phyloP scores from a whole-genome alignment of 306 rosid species.

The Prunus fruticosa region DNA sequence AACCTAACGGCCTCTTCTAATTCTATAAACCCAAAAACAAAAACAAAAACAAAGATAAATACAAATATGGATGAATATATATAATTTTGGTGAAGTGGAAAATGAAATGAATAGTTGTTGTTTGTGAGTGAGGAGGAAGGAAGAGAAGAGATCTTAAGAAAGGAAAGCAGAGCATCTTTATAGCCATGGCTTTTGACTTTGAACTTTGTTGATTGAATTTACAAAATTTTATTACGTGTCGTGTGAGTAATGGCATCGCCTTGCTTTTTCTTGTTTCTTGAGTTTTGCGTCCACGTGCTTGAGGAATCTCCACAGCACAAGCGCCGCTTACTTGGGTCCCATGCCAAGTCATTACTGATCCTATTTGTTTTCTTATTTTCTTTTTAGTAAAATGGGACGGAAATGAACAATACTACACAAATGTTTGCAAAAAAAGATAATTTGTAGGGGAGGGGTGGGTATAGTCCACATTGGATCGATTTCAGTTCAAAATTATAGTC shows the following conservation, averaged over 20 bases:
- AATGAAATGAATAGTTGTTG: background rate
- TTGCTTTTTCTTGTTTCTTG: background rate
- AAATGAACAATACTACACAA: no score
- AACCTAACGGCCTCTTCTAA: slow-evolving; percentile 2
- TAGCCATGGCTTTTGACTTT: background rate
- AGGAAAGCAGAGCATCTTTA: background rate
- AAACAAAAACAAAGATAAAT: background rate
- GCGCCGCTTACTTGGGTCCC: background rate
- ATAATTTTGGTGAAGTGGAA: background rate
- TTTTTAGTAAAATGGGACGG: no score
- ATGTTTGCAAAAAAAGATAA: no score
- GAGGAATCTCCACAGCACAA: background rate
- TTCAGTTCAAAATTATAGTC: no score
- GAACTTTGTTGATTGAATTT: background rate
- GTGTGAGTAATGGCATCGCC: background rate
- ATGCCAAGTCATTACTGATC: background rate
- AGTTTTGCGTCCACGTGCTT: slow-evolving; percentile 1
- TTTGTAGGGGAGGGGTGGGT: no score
- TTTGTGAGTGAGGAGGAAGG: background rate
- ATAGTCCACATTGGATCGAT: no score
- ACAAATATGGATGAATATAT: background rate
- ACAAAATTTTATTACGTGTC: background rate
- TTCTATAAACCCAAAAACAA: background rate
- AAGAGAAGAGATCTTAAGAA: background rate
- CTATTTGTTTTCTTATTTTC: background rate